Percentiles rank a stretch among this genome's conserved stretches.
Conservation (phyloP, 2,329 filamentous ascomycete species). For the Botrytis byssoidea region DNA sequence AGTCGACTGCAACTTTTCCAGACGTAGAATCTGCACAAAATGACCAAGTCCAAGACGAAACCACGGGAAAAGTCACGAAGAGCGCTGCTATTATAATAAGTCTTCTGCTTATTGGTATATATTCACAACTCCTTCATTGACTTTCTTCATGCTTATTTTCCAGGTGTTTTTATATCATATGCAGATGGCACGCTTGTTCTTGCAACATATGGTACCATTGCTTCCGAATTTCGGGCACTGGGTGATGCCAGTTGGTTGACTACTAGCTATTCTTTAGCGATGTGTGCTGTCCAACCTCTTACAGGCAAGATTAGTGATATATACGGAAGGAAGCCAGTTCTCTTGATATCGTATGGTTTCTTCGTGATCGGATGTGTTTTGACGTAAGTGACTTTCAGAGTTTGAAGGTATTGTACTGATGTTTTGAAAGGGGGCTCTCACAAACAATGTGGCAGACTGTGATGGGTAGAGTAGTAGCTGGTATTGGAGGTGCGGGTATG, state of each 20-base stretch:
- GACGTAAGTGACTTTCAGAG: background rate
- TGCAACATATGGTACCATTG: constrained; percentile 62
- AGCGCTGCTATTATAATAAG: constrained; percentile 25
- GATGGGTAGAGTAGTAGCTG: constrained; percentile 53
- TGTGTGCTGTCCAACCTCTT: constrained; percentile 72
- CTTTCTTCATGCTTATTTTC: background rate
- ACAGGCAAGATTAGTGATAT: constrained; percentile 72
- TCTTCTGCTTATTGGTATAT: constrained; percentile 30
- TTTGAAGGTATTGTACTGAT: background rate
- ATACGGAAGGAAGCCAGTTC: constrained; percentile 64
- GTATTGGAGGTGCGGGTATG: constrained; percentile 70
- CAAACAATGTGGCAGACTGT: constrained; percentile 66
- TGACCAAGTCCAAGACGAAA: background rate
- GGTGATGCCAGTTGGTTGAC: constrained; percentile 58
- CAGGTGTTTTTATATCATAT: constrained; percentile 64
- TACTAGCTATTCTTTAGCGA: constrained; percentile 65
- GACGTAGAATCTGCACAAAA: constrained; percentile 15
- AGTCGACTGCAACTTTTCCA: constrained; percentile 7
- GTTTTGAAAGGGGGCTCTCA: constrained; percentile 56
- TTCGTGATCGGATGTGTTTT: constrained; percentile 61
- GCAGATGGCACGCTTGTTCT: constrained; percentile 64
- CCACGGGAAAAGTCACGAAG: background rate
- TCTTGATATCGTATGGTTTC: constrained; percentile 62
- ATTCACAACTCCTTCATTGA: background rate
- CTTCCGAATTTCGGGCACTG: constrained; percentile 58